Evolutionary conservation across 148 eudicot genomes (phyloP), one percentile per base, ranked within the genome.

Genomic region (Chenopodium berlandieri): DNA sequence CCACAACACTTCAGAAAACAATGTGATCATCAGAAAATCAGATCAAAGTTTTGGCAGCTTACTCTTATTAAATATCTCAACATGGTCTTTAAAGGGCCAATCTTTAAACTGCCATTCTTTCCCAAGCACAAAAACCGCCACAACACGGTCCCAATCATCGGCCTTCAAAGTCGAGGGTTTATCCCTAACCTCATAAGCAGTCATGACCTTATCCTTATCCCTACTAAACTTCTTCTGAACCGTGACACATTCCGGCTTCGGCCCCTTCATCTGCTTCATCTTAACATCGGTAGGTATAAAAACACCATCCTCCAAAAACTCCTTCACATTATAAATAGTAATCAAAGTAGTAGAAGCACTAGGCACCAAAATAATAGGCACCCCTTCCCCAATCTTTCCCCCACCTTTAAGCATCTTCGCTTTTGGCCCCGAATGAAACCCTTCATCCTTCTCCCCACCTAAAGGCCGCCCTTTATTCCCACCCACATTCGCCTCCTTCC

Each of bases 81-180:
- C 92, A 82, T 94, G 98, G 71, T 94, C 97, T 90, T 94, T 94
- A 65, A 87, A 89, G 13, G 98, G 98, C 98, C 98, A 92, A 46
- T 94, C 98, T 58, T 94, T 94, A 56, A 95, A 95, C 88, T 95
- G 99, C 99, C 97, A 95, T 64, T 93, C 99, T 79, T 94, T 95
- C 60, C 99, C 99, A 82, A 95, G 82, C 65, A 92, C 99, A 79
- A 95, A 93, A 75, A 91, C 97, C 0, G 99, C 97, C 37, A 94
- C 99, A 67, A 95, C 97, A n/a, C 99, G 87, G 71, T 94, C 97
- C 99, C 99, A 95, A 80, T 94, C 99, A 81, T 93, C 97, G 0
- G 89, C 73, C 86, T 92, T 95, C 86, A 95, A 82, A 7, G 88
- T 88, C 9, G 97, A 92, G 0, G 99, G 99, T 87, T 95, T 95